Evolutionary conservation across 345 rosid species (phyloP), one percentile per base, ranked within the genome.

Genomic region (Brassica carinata): DNA sequence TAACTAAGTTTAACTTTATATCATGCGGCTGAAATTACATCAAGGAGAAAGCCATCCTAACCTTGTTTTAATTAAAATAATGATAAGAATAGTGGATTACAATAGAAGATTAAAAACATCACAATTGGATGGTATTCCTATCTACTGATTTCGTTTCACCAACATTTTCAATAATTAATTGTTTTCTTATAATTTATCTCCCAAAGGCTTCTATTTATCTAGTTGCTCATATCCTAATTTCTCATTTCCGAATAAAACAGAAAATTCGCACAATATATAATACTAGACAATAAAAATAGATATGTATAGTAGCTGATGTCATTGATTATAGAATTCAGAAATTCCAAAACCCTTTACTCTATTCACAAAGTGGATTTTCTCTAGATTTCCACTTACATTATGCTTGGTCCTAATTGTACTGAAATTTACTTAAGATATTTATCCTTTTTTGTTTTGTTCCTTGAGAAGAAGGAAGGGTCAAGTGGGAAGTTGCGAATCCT

Each of bases 361-460:
- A 34, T 80, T 64, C 51, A 76, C 73, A 79, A 83, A 91, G 92
- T 91, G 94, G 91, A 80, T 48, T 82, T 85, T 79, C 72, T 67
- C 73, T 90, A 86, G 97, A 91, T 86, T 71, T 90, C 98, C 97
- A 91, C 97, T 90, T 18, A 79, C 34, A 66, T 63, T 64, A 71
- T 77, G 79, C 71, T 72, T 59, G 61, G 77, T 78, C 81, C 74
- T 48, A 79, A 43, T 30, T 68, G 53, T 77, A 26, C 79, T 3
- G 71, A 77, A 73, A 27, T 9, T 71, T 55, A 38, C 77, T 66
- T 71, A 71, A 75, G 82, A 72, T 79, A 36, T 72, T 67, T 55
- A 3, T n/a, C 14, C 45, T 55, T n/a, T 31, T 29, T 67, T 36
- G 3, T 57, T 77, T 53, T 87, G 91, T 15, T 89, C 91, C 77